Conservation (phyloP, 2,329 filamentous ascomycete species). For the Penicillium polonicum region DNA sequence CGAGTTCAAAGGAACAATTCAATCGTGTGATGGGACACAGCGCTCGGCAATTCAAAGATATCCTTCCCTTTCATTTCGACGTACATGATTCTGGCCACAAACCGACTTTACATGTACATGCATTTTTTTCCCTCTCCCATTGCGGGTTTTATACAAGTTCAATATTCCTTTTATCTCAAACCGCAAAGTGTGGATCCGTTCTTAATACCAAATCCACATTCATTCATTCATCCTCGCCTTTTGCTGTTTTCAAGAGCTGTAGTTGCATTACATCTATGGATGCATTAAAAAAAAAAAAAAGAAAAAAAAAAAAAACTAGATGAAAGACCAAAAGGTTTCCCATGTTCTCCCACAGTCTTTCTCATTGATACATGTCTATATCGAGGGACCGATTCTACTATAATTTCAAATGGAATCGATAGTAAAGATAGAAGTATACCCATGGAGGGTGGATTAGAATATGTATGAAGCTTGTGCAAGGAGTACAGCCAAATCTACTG, state of each 20-base stretch:
- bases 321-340: neutral
- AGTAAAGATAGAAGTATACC: neutral
- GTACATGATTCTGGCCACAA: neutral
- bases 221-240: neutral
- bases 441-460: neutral
- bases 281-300: no score
- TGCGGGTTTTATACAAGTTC: neutral
- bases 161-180: neutral
- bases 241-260: neutral
- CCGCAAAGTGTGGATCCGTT: neutral
- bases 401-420: neutral
- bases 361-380: neutral
- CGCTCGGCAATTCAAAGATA: neutral
- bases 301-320: no score
- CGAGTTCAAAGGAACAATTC: slow-evolving; percentile 15
- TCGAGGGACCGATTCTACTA: neutral
- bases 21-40: slow-evolving; percentile 5
- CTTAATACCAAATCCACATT: neutral
- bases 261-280: neutral
- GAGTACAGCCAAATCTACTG: neutral
- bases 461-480: neutral
- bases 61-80: neutral
- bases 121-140: neutral
- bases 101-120: neutral
- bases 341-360: neutral